Conservation (phyloP, 192 early-diverging fungal genomes). For the Backusella luteola region DNA sequence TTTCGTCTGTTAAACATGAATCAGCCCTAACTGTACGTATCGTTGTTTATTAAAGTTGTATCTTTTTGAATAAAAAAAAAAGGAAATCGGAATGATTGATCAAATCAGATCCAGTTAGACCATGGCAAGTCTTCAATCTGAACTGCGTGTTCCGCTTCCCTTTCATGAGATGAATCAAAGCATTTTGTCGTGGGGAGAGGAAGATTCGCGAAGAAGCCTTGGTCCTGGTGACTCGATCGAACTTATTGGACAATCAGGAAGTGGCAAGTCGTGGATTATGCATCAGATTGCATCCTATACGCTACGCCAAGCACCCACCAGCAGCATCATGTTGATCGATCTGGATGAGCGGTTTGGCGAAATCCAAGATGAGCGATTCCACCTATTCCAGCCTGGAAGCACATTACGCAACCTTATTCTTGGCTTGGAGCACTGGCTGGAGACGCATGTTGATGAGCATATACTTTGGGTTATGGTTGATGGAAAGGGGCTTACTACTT, state of each 20-base stretch:
- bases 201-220: not conserved
- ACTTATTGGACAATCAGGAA: not conserved
- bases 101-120: not conserved
- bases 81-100: not conserved
- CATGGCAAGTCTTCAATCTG: not conserved
- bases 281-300: not conserved
- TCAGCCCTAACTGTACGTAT: not conserved
- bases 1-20: constrained; percentile 1
- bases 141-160: not conserved
- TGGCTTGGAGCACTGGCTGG: not conserved
- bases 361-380: not conserved
- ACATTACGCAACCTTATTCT: not conserved
- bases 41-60: not conserved
- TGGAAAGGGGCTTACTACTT: not conserved
- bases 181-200: not conserved
- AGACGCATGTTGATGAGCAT: not conserved
- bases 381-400: not conserved
- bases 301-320: not conserved
- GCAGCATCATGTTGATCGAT: not conserved
- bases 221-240: not conserved
- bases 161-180: not conserved
- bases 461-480: not conserved
- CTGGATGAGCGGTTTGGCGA: not conserved
- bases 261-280: constrained; percentile 1
- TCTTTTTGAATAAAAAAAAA: not conserved